phyloP scores from a whole-genome alignment of 768 basidiomycete genomes.

The Agrocybe pediades region DNA sequence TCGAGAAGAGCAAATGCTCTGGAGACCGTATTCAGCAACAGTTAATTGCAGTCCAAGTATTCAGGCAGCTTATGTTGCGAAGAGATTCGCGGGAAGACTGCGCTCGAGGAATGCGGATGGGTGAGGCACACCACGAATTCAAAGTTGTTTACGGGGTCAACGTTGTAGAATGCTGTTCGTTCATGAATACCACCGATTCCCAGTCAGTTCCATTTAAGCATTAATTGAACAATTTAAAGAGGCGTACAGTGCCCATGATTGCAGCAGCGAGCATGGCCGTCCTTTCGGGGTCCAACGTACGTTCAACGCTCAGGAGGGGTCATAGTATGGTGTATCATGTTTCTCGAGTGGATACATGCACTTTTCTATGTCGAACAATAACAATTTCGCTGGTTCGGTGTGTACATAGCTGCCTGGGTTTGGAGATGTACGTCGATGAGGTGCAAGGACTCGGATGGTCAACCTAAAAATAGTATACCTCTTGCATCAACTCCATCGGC shows the following conservation, averaged over 20 bases:
- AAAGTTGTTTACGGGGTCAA: constrained; percentile 48
- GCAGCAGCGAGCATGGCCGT: constrained; percentile 33
- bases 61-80: constrained; percentile 23
- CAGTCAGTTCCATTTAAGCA: neutral
- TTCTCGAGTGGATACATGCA: too few relatives aligned
- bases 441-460: too few relatives aligned
- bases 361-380: too few relatives aligned
- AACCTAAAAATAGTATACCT: too few relatives aligned
- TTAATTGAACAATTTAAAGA: constrained; percentile 17
- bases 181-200: constrained; percentile 28
- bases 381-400: too few relatives aligned
- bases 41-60: constrained; percentile 11
- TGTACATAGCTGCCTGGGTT: too few relatives aligned
- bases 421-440: too few relatives aligned
- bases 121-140: constrained; percentile 36
- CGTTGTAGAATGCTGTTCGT: constrained; percentile 60
- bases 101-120: constrained; percentile 28
- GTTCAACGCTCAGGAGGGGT: constrained; percentile 37
- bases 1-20: constrained; percentile 40
- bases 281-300: constrained; percentile 43
- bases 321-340: constrained; percentile 39
- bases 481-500: too few relatives aligned
- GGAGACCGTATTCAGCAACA: constrained; percentile 8
- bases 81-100: constrained; percentile 27
- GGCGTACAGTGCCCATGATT: constrained; percentile 31